phyloP scores from a whole-genome alignment of 495 filamentous ascomycete species.

The Letharia columbiana region DNA sequence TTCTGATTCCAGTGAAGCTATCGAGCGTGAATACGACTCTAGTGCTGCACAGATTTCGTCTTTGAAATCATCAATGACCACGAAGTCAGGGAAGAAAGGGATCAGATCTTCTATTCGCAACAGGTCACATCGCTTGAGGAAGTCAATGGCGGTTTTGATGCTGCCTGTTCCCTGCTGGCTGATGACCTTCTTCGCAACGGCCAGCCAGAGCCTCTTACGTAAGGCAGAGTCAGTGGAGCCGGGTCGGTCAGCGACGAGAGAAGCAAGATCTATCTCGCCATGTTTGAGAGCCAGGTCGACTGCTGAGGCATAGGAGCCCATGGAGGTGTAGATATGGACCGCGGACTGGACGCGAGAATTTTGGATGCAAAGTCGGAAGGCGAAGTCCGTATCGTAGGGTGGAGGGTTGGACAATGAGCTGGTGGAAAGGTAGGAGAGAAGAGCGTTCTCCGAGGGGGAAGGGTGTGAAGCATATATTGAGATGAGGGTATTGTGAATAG shows the following conservation, averaged over 20 bases:
- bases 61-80: conserved; percentile 98
- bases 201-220: conserved; percentile 89
- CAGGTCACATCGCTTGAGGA: conserved; percentile 82
- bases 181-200: conserved; percentile 88
- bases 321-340: conserved; percentile 91
- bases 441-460: conserved; percentile 69
- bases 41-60: conserved; percentile 91
- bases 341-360: conserved; percentile 85
- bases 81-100: conserved; percentile 97
- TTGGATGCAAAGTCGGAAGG: conserved; percentile 88
- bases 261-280: conserved; percentile 79
- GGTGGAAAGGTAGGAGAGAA: conserved; percentile 78
- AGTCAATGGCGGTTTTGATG: conserved; percentile 92
- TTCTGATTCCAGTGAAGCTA: conserved; percentile 80
- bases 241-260: conserved; percentile 80
- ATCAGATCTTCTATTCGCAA: conserved; percentile 94
- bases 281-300: conserved; percentile 87
- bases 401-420: conserved; percentile 60
- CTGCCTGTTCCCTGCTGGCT: conserved; percentile 57
- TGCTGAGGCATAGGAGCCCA: conserved; percentile 86
- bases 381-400: conserved; percentile 93
- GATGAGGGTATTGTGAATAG: conserved; percentile 95
- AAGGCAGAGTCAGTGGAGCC: conserved; percentile 61
- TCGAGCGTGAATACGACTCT: conserved; percentile 83
- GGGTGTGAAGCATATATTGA: conserved; percentile 88